These are phyloP conservation scores for Ophiostoma pallidulum DNA, from an alignment of 2,329 filamentous ascomycete species.

Conservation along the genomic window DNA sequence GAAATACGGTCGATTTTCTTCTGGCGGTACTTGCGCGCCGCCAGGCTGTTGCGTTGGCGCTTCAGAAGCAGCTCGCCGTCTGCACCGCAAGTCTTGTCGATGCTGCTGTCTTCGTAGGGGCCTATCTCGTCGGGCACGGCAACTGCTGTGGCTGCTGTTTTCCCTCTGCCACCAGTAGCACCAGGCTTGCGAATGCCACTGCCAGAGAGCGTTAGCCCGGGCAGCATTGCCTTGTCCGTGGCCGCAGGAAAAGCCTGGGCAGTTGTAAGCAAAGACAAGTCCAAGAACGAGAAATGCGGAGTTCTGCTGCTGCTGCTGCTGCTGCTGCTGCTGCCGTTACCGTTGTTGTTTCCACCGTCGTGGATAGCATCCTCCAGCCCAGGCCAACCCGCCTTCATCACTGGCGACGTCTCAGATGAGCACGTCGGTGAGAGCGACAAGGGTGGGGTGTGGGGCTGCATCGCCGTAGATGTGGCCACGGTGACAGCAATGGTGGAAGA, in stretches of 20 bases:
- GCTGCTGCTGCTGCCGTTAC: not conserved
- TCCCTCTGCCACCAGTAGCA: too few relatives aligned
- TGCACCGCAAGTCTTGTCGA: not conserved
- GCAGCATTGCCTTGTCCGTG: not conserved
- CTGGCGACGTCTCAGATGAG: conserved; percentile 2
- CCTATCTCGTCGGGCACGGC: not conserved
- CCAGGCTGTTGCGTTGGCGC: conserved; percentile 52
- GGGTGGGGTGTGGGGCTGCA: conserved; percentile 7
- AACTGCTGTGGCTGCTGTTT: not conserved
- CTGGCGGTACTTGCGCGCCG: conserved; percentile 53
- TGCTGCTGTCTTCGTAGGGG: not conserved
- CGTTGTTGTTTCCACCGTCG: not conserved
- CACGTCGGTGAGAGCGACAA: conserved; percentile 5
- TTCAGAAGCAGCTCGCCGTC: conserved; percentile 30
- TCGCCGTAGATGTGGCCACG: conserved; percentile 3
- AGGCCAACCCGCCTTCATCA: not conserved
- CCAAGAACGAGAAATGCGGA: conserved; percentile 2
- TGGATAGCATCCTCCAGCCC: too few relatives aligned
- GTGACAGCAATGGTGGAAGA: not conserved
- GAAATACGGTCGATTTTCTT: conserved; percentile 52
- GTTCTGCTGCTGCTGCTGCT: not conserved
- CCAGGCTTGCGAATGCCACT: too few relatives aligned
- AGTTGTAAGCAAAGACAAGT: not conserved
- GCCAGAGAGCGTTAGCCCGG: too few relatives aligned
- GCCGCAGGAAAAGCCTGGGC: not conserved